These are phyloP conservation scores for Bombardia bombarda DNA, from an alignment of 495 filamentous ascomycete genomes.

Conservation along the genomic window DNA sequence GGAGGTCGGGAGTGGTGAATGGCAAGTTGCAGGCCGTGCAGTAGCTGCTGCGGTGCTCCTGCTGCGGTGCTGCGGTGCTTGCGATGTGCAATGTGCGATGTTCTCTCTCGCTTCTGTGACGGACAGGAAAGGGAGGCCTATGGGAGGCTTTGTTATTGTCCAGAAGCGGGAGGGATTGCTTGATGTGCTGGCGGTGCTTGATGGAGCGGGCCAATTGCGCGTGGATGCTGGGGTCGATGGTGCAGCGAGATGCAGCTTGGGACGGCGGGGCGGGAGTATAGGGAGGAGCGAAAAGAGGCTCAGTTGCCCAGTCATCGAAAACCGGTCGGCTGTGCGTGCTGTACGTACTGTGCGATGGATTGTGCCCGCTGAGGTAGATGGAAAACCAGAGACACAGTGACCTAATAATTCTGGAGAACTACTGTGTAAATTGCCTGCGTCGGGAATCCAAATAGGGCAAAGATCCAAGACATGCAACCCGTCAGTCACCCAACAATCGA, in stretches of 20 bases:
- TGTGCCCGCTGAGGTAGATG: too few species aligned
- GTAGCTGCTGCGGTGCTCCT: too few species aligned
- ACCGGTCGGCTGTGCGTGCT: not conserved
- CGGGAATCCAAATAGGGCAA: too few species aligned
- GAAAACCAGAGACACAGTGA: too few species aligned
- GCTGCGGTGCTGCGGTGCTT: not conserved
- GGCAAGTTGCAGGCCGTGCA: not conserved
- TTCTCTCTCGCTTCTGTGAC: slow-evolving; percentile 8
- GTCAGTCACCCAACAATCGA: too few species aligned
- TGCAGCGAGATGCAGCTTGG: slow-evolving; percentile 27
- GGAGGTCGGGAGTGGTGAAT: not conserved
- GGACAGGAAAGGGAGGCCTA: slow-evolving; percentile 19
- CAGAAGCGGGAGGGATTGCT: slow-evolving; percentile 26
- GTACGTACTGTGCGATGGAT: too few species aligned
- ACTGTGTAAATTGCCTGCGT: too few species aligned
- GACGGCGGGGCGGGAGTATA: slow-evolving; percentile 9
- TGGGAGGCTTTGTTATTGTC: slow-evolving; percentile 34
- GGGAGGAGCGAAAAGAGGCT: not conserved
- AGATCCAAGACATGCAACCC: too few species aligned
- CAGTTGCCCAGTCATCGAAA: not conserved
- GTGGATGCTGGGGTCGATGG: slow-evolving; percentile 20
- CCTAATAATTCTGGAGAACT: too few species aligned
- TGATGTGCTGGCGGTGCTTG: slow-evolving; percentile 33
- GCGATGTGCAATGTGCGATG: too few species aligned
- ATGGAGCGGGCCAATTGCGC: slow-evolving; percentile 25